A percentile compares a stretch with the other conserved stretches of the same genome.
Conservation (phyloP, 176 grass and related monocot genomes). For the Eragrostis nindensis region DNA sequence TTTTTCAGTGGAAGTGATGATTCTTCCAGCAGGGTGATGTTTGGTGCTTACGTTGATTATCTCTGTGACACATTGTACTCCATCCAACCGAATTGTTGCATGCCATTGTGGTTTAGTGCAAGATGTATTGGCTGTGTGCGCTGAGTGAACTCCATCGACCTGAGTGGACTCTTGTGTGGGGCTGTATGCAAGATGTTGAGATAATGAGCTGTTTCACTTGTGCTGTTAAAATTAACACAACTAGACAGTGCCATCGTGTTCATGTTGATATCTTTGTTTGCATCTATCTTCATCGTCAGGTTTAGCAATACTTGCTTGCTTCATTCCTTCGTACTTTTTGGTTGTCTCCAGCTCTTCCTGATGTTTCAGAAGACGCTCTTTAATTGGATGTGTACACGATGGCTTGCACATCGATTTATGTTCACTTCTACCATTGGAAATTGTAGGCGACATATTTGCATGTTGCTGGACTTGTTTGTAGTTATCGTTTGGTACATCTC, state of each 20-base stretch:
- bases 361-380: neutral
- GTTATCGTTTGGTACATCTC: neutral
- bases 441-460: neutral
- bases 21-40: neutral
- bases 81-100: constrained; percentile 20
- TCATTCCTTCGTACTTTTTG: neutral
- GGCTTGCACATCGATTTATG: neutral
- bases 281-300: neutral
- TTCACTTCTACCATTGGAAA: too few relatives aligned
- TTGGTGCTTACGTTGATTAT: neutral
- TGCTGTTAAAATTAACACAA: constrained; percentile 8
- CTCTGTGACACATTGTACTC: constrained; percentile 18
- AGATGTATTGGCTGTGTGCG: constrained; percentile 30
- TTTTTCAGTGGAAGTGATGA: constrained; percentile 46
- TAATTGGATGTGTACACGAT: too few relatives aligned
- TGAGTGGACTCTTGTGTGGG: constrained; percentile 29
- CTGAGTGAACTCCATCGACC: too few relatives aligned
- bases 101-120: constrained; percentile 10
- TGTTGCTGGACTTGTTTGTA: neutral
- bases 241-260: neutral
- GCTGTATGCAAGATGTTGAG: constrained; percentile 1
- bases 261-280: neutral
- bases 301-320: neutral
- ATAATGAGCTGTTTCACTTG: constrained; percentile 9
- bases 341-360: neutral